Conservation (phyloP, 495 filamentous ascomycete genomes). For the Trichocladium antarcticum region DNA sequence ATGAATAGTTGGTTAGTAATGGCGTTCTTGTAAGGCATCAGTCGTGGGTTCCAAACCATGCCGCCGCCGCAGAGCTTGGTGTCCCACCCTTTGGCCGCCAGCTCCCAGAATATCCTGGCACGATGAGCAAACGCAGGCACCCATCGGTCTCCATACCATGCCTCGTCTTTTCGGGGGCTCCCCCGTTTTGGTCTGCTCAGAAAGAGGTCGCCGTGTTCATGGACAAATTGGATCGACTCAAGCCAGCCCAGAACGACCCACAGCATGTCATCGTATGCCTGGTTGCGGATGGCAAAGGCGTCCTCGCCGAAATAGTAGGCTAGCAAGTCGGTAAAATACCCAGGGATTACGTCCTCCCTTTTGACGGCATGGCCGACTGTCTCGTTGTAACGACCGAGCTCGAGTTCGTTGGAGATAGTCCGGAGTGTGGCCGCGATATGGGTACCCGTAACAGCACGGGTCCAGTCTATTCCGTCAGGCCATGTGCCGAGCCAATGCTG, state of each 20-base stretch:
- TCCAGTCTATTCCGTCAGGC: conserved; percentile 90
- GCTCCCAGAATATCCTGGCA: conserved; percentile 78
- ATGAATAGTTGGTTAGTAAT: conserved; percentile 93
- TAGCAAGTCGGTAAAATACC: conserved; percentile 65
- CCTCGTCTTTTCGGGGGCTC: not conserved
- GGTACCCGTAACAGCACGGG: conserved; percentile 74
- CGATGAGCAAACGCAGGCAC: conserved; percentile 72
- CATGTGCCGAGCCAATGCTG: conserved; percentile 67
- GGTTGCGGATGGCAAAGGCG: conserved; percentile 56
- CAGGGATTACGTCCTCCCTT: conserved; percentile 61
- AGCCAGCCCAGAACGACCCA: conserved; percentile 96
- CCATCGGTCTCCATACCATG: conserved; percentile 71
- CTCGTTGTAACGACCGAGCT: conserved; percentile 10
- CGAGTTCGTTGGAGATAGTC: conserved; percentile 44
- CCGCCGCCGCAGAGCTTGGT: conserved; percentile 71
- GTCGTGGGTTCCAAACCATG: conserved; percentile 82
- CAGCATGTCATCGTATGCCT: conserved; percentile 93
- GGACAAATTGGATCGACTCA: conserved; percentile 65
- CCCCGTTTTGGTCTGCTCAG: not conserved
- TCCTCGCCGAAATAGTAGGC: conserved; percentile 84
- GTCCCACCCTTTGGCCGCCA: conserved; percentile 74
- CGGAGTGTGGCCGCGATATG: conserved; percentile 60
- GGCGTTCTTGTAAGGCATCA: conserved; percentile 88
- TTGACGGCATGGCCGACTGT: conserved; percentile 31
- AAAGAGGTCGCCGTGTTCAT: conserved; percentile 37